phyloP scores from a whole-genome alignment of 768 basidiomycete species.

The Boletus speciosus region DNA sequence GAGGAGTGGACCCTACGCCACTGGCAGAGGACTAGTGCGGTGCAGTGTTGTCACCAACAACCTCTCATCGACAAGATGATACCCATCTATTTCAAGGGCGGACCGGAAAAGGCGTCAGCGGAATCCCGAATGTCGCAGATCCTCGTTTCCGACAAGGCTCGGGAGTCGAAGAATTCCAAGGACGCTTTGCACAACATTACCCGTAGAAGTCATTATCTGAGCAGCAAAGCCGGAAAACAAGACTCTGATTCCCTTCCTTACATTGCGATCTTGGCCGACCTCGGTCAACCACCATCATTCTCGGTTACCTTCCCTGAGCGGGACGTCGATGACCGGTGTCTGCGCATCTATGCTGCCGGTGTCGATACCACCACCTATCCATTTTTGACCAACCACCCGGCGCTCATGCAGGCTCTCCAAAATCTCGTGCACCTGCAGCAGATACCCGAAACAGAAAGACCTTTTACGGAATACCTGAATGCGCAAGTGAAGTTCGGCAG shows the following conservation, averaged over 20 bases:
- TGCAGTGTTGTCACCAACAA: constrained; percentile 18
- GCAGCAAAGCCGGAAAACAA: no score
- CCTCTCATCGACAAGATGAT: constrained; percentile 16
- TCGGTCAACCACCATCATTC: no score
- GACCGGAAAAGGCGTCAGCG: no score
- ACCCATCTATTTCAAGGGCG: constrained; percentile 4
- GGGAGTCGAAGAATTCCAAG: neutral
- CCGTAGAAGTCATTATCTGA: neutral
- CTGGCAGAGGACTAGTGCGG: constrained; percentile 17
- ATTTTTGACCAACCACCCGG: neutral
- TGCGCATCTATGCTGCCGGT: constrained; percentile 12
- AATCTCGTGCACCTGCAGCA: neutral
- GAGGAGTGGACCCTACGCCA: constrained; percentile 9
- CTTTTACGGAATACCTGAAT: neutral
- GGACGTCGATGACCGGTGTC: neutral
- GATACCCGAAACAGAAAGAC: neutral
- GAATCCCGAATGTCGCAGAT: constrained; percentile 17
- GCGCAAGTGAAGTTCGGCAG: neutral
- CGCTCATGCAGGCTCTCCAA: neutral
- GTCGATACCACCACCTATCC: constrained; percentile 2
- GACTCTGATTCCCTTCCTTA: no score
- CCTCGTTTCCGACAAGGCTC: constrained; percentile 19
- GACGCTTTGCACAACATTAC: neutral
- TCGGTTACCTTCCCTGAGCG: neutral
- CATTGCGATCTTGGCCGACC: no score